Base-by-base conservation (phyloP, 306 rosid genomes). In the Castanea sativa region DNA sequence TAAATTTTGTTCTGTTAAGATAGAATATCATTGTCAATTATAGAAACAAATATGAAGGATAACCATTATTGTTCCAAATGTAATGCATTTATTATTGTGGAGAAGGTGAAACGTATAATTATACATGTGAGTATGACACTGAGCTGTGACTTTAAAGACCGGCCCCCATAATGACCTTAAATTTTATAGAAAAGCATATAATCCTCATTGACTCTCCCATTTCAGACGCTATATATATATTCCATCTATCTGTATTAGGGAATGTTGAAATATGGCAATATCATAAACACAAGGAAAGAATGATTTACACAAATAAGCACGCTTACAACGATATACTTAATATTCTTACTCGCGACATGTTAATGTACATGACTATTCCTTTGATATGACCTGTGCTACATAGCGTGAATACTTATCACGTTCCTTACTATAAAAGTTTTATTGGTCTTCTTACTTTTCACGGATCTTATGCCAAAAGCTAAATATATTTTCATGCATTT, bases 81-180 rank as follows among this genome's bases (percentile, higher is more conserved):
- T 76, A 82, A 78, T 78, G 87, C 89, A 88, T 90, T 90, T 87
- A 90, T 86, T 86, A 75, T 59, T 71, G 30, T 69, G 74, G 73
- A 53, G 82, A 69, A 75, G 68, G 52, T 69, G 81, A 72, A 71
- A 76, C 25, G 41, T 67, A 76, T 79, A 67, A 74, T 41, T 41
- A 83, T 72, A 83, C 58, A 82, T 33, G 73, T 38, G 80, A 78
- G 73, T 69, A 74, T 82, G 84, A 79, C 80, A 80, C 75, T 72
- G 38, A 71, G 79, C 69, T 78, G 71, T 77, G 82, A 80, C 87
- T 68, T 69, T 57, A 72, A 75, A 70, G 80, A 74, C 72, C 55
- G 32, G 71, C 68, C 72, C 18, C 72, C 61, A 59, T 4, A 75
- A 60, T 60, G 56, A 55, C 71, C 72, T 52, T 32, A 33, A 29